phyloP scores from a whole-genome alignment of 1,284 basidiomycete genomes.

The Cryptococcus sp. region DNA sequence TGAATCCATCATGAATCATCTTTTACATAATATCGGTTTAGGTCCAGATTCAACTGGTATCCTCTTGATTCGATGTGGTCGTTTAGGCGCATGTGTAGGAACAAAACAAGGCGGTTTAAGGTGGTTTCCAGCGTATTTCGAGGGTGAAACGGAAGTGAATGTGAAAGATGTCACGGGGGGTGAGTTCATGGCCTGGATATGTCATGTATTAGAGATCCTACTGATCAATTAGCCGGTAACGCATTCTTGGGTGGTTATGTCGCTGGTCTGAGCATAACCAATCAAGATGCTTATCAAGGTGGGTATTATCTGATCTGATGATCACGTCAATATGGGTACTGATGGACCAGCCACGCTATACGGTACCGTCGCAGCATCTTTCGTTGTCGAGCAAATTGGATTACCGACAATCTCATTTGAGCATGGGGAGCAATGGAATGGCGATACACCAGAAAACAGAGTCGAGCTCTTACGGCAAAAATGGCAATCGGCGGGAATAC shows the following conservation, averaged over 20 bases:
- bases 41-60: conserved; percentile 23
- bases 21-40: conserved; percentile 25
- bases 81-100: conserved; percentile 35
- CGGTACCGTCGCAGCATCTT: conserved; percentile 39
- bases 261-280: conserved; percentile 27
- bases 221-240: conserved; percentile 27
- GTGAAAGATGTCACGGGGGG: conserved; percentile 40
- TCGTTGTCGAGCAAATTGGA: conserved; percentile 40
- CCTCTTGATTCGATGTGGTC: conserved; percentile 40
- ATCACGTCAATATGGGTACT: not conserved
- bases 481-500: not conserved
- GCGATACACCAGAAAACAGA: conserved; percentile 20
- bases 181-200: conserved; percentile 10
- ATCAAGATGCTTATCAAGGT: conserved; percentile 35
- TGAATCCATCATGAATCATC: conserved; percentile 20
- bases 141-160: conserved; percentile 8
- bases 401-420: conserved; percentile 14
- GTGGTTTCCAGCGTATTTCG: conserved; percentile 39
- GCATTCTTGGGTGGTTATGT: conserved; percentile 41
- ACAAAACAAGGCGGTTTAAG: conserved; percentile 20
- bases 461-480: conserved; percentile 12
- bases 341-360: conserved; percentile 25
- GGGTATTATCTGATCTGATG: conserved; percentile 1
- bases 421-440: conserved; percentile 30
- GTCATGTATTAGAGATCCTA: not conserved